Evolutionary conservation across 2,329 filamentous ascomycete species (phyloP).

Genomic region (Nemania bipapillata): DNA sequence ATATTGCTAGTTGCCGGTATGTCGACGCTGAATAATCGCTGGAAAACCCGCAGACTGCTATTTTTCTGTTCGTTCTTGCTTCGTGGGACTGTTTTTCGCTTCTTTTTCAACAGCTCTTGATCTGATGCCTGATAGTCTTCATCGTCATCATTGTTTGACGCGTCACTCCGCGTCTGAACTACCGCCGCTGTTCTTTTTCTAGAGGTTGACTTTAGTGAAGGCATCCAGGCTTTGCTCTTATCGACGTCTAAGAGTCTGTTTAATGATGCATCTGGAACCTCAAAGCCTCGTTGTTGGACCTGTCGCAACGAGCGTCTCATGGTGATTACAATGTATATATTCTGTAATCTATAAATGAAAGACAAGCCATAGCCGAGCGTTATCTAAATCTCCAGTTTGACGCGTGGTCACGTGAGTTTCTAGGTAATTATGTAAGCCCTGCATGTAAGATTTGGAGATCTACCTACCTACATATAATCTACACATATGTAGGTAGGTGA

Average conservation of each 20-base stretch:
- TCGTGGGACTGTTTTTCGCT: slow-evolving; percentile 36
- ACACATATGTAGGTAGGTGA: no score
- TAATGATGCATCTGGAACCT: neutral
- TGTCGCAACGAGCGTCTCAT: slow-evolving; percentile 48
- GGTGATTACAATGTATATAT: slow-evolving; percentile 8
- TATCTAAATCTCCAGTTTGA: slow-evolving; percentile 7
- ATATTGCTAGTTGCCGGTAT: slow-evolving; percentile 6
- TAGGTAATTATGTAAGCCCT: neutral
- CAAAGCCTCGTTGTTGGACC: slow-evolving; percentile 22
- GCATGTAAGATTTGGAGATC: no score
- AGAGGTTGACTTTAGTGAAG: slow-evolving; percentile 13
- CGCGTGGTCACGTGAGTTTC: slow-evolving; percentile 38
- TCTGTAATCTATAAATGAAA: neutral
- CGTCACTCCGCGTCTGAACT: slow-evolving; percentile 32
- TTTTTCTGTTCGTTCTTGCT: slow-evolving; percentile 32
- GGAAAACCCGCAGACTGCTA: slow-evolving; percentile 35
- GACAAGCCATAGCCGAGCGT: neutral
- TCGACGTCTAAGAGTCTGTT: neutral
- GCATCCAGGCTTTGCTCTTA: neutral
- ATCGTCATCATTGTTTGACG: slow-evolving; percentile 37
- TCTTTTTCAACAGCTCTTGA: slow-evolving; percentile 37
- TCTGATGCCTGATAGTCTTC: slow-evolving; percentile 37
- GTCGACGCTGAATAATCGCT: slow-evolving; percentile 42
- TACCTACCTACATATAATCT: no score
- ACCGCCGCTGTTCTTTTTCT: slow-evolving; percentile 38